Base-by-base conservation (phyloP, 257 asterid genomes). In the Thymus mandschuricus region DNA sequence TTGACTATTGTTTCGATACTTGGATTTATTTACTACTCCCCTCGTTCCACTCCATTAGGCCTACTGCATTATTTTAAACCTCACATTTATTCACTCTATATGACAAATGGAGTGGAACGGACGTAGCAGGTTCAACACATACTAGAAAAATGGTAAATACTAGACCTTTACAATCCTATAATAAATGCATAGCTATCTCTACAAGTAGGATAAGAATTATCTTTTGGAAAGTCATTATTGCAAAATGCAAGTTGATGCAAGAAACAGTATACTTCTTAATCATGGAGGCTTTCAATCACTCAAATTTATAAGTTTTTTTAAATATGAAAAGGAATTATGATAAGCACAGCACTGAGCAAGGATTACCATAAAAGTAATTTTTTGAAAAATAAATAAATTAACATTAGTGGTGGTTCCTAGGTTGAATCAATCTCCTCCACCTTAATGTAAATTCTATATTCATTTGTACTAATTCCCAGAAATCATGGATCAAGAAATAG, bases 401-500 rank as follows among this genome's bases (percentile, higher is more conserved):
- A 29, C 40, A 65, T 48, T 31, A 65, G 46, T 65, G 28, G 64
- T 60, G 35, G 61, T 80, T 67, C 73, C 81, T 50, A 80, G 76
- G 79, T 68, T 64, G 74, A 76, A 72, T 38, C 6, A 6, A 38
- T 72, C 74, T 76, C 54, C 2, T 59, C 55, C 27, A 6, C 63
- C 41, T 44, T 27, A 15, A n/a, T 27, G 38, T 56, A 66, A 60
- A 56, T 11, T 30, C 10, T 48, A 28, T 46, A 38, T 43, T 30
- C 31, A 58, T 31, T 2, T 51, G 70, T 40, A 77, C 41, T 33
- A 66, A 50, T 58, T 71, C 61, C 68, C 78, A 77, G 6, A 60
- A 66, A 72, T 70, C 63, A 54, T 72, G 75, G 75, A 72, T 72
- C 75, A 45, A 60, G 68, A 77, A 60, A 30, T 71, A 59, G 1